phyloP scores from a whole-genome alignment of 73 alveolate species.

The Uronychia setigera region DNA sequence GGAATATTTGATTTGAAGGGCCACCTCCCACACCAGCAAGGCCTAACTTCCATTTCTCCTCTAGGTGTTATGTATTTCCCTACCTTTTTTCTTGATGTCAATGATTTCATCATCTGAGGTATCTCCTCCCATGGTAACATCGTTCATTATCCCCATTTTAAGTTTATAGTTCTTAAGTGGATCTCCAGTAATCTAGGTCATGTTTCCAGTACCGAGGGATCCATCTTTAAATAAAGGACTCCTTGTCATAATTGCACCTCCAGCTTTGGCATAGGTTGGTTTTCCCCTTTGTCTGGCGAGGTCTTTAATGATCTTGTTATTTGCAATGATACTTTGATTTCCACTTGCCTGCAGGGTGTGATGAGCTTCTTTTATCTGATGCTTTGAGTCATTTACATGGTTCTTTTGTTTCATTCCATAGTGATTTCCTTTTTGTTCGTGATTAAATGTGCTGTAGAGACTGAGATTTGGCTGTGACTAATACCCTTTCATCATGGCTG shows the following conservation, averaged over 20 bases:
- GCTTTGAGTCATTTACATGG: not conserved
- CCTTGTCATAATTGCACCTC: not conserved
- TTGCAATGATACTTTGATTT: not conserved
- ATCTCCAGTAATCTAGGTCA: too few relatives aligned
- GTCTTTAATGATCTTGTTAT: not conserved
- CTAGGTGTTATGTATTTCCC: not conserved
- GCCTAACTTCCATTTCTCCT: not conserved
- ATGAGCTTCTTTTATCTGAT: not conserved
- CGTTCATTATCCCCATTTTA: not conserved
- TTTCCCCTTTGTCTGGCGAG: not conserved
- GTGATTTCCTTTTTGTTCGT: not conserved
- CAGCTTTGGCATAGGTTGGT: not conserved
- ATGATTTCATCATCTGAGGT: not conserved
- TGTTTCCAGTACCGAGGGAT: too few relatives aligned
- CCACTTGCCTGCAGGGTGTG: not conserved
- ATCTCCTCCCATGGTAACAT: not conserved
- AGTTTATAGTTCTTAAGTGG: not conserved
- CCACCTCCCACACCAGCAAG: conserved; percentile 1
- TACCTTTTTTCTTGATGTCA: not conserved
- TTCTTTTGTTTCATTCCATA: not conserved
- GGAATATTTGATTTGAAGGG: not conserved
- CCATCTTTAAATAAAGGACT: too few relatives aligned
- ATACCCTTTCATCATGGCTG: not conserved
- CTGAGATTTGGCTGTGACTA: not conserved
- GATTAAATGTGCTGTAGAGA: not conserved